Evolutionary conservation across 108 stramenopile species (phyloP).

Genomic region (Nitzschia inconspicua): DNA sequence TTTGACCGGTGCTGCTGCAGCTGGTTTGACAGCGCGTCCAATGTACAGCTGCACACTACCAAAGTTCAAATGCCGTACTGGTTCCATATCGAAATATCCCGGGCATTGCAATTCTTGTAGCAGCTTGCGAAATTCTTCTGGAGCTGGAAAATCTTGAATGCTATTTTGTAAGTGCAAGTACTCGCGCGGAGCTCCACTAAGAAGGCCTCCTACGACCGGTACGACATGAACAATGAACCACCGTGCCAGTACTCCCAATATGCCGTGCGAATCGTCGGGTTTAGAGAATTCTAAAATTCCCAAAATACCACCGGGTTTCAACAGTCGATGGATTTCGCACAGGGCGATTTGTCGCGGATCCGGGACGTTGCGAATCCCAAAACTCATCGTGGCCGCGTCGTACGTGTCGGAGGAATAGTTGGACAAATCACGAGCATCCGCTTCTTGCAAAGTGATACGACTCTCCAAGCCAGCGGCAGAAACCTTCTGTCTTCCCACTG

Average conservation of each 20-base stretch:
- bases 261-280: slow-evolving; percentile 48
- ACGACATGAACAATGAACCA: slow-evolving; percentile 74
- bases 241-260: slow-evolving; percentile 56
- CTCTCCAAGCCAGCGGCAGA: slow-evolving; percentile 28
- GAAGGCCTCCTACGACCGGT: slow-evolving; percentile 66
- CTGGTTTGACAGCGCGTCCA: slow-evolving; percentile 3
- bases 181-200: slow-evolving; percentile 67
- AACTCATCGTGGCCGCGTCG: slow-evolving; percentile 92
- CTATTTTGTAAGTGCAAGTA: slow-evolving; percentile 84
- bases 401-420: slow-evolving; percentile 18
- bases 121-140: slow-evolving; percentile 50
- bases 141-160: slow-evolving; percentile 78
- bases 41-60: slow-evolving; percentile 77
- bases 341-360: slow-evolving; percentile 65
- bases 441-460: slow-evolving; percentile 43
- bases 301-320: slow-evolving; percentile 49
- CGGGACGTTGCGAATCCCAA: slow-evolving; percentile 90
- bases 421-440: slow-evolving; percentile 67
- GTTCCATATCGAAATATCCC: slow-evolving; percentile 55
- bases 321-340: slow-evolving; percentile 72
- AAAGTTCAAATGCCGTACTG: slow-evolving; percentile 69
- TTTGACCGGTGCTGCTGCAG: background rate
- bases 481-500: slow-evolving; percentile 69
- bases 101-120: slow-evolving; percentile 53
- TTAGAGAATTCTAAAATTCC: slow-evolving; percentile 83